Evolutionary conservation across 1,284 basidiomycete genomes (phyloP).

Genomic region (Cystobasidiaceae sp.): DNA sequence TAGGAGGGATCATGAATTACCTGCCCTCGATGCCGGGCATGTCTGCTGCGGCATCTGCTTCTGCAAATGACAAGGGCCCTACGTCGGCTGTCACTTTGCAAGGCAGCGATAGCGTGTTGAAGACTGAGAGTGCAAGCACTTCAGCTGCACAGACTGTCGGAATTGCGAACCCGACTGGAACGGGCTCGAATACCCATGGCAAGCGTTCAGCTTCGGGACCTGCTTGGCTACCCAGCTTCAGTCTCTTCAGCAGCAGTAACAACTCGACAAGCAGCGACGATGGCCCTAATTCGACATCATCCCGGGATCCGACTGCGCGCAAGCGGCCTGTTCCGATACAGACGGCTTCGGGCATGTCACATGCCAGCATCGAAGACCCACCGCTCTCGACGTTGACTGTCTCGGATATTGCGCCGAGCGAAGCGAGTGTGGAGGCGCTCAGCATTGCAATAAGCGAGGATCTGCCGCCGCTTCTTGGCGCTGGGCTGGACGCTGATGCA

Average conservation of each 20-base stretch:
- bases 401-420: not conserved
- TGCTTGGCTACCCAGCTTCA: conserved; percentile 6
- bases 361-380: too few species aligned
- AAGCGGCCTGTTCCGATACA: not conserved
- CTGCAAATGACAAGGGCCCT: not conserved
- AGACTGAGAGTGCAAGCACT: too few species aligned
- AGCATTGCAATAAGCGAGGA: not conserved
- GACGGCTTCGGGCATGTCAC: too few species aligned
- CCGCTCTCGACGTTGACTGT: too few species aligned
- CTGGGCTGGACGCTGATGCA: too few species aligned
- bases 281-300: not conserved
- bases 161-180: too few species aligned
- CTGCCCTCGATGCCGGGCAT: conserved; percentile 2
- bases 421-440: not conserved
- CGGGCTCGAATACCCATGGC: too few species aligned
- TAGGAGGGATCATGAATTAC: conserved; percentile 1
- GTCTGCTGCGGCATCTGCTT: not conserved
- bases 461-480: not conserved
- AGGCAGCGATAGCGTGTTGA: too few species aligned
- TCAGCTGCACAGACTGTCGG: too few species aligned
- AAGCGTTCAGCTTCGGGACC: conserved; percentile 3
- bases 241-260: not conserved
- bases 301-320: not conserved
- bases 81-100: too few species aligned
- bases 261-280: not conserved